Percentiles rank a stretch among this genome's conserved stretches.
These are phyloP conservation scores for Gastrolobium bilobum DNA, from an alignment of 306 rosid genomes.

Conservation along the genomic window DNA sequence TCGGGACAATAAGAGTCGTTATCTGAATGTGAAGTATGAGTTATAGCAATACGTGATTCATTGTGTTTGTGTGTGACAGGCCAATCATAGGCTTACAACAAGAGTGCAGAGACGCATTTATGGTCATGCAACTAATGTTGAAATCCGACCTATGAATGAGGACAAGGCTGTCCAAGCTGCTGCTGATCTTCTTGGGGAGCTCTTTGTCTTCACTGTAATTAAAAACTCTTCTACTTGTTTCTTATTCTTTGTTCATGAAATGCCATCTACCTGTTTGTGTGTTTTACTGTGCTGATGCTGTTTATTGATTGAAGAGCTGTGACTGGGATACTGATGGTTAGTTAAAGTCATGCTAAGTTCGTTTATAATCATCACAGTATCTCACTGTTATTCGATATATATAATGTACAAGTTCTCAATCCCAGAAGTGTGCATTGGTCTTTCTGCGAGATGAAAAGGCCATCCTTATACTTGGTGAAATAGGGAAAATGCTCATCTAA, in stretches of 20 bases:
- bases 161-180: constrained; percentile 90
- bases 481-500: too few species aligned
- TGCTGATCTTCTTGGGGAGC: constrained; percentile 81
- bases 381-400: neutral
- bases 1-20: too few species aligned
- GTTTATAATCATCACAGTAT: neutral
- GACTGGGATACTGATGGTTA: neutral
- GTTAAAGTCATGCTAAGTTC: neutral
- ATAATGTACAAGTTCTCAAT: too few species aligned
- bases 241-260: neutral
- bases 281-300: constrained; percentile 29
- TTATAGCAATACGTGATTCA: too few species aligned
- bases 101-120: constrained; percentile 79
- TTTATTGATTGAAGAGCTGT: neutral
- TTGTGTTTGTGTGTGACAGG: constrained; percentile 57
- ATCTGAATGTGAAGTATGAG: too few species aligned
- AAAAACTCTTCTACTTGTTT: neutral
- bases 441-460: neutral
- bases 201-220: constrained; percentile 76
- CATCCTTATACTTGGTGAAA: neutral
- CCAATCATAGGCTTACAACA: constrained; percentile 76
- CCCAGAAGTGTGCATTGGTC: neutral
- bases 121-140: constrained; percentile 72
- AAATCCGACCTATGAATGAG: constrained; percentile 79
- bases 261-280: constrained; percentile 48